Evolutionary conservation across 1,284 basidiomycete species (phyloP), one percentile per base, ranked within the genome.

Genomic region (Fistulina hepatica): DNA sequence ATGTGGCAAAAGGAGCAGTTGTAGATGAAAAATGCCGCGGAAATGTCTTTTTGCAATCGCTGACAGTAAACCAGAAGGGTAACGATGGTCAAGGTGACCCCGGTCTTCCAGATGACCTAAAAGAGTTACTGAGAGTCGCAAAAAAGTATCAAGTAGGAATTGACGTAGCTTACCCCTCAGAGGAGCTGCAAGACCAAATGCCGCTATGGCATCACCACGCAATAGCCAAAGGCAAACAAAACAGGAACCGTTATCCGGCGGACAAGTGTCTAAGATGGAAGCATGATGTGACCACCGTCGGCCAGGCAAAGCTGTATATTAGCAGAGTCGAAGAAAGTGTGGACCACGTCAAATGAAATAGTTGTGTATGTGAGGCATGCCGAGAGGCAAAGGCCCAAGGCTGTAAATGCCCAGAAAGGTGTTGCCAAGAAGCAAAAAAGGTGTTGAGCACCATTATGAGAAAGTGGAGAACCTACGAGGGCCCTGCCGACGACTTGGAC

Each of bases 21-120:
- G 13, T 10, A 17, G 42, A 44, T 6, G 15, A 24, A 6, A n/a
- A 6, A 30, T 6, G 27, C 6, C n/a, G n/a, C 17, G 17, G 20
- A 3, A 45, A 48, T 32, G 12, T 38, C 1, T 51, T 43, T 37
- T 44, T 51, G 0, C 49, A 49, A 34, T 10, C 13, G 21, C 45
- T 30, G 34, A 26, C 28, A n/a, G 13, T 33, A 2, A 36, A 7
- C 10, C 34, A 24, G n/a, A n/a, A n/a, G n/a, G n/a, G n/a, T n/a
- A n/a, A n/a, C n/a, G n/a, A n/a, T n/a, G n/a, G n/a, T n/a, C n/a
- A n/a, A n/a, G n/a, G n/a, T 1, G 10, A 21, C 6, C 10, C 12
- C 19, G 16, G 6, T n/a, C 19, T 39, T 6, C 35, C 40, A 4
- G 17, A 36, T 11, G 27, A 43, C 23, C 21, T 48, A 8, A 11